phyloP scores from a whole-genome alignment of 164 flowering plant genomes.

The Nymphaea thermarum region DNA sequence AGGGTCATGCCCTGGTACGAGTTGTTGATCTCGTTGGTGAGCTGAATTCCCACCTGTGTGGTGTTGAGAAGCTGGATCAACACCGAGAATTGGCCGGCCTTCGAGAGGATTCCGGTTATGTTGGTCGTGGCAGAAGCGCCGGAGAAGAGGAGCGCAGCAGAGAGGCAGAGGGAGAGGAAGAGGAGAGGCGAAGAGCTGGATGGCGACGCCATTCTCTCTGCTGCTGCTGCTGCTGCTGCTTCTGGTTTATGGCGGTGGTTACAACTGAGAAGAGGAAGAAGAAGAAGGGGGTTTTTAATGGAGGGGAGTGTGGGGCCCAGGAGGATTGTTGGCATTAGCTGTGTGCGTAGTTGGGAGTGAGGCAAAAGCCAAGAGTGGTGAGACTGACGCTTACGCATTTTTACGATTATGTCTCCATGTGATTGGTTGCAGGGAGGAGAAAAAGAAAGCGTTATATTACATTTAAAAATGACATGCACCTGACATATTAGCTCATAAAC shows the following conservation, averaged over 20 bases:
- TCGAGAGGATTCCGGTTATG: constrained; percentile 57
- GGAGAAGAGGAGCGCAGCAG: background rate
- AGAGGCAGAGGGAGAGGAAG: background rate
- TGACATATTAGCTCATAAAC: too few species aligned
- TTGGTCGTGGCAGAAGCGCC: constrained; percentile 25
- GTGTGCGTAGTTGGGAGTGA: background rate
- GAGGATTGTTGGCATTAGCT: background rate
- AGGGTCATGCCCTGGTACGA: constrained; percentile 65
- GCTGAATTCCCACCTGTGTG: constrained; percentile 41
- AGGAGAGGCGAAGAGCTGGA: background rate
- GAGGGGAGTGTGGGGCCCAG: background rate
- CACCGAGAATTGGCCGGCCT: constrained; percentile 42
- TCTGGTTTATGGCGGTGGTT: too few species aligned
- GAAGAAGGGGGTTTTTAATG: background rate
- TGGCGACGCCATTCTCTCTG: background rate
- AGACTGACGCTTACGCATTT: background rate
- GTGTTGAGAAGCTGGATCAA: constrained; percentile 41
- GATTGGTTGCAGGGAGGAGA: background rate
- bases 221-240: too few species aligned
- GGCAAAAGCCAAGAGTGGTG: background rate
- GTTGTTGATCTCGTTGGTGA: constrained; percentile 55
- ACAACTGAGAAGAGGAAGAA: background rate
- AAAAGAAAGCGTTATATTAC: too few species aligned
- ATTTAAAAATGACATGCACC: too few species aligned
- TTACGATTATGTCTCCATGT: background rate